Evolutionary conservation across 1,139 yeast species (phyloP).

Genomic region (Saccharomyces hybrid): DNA sequence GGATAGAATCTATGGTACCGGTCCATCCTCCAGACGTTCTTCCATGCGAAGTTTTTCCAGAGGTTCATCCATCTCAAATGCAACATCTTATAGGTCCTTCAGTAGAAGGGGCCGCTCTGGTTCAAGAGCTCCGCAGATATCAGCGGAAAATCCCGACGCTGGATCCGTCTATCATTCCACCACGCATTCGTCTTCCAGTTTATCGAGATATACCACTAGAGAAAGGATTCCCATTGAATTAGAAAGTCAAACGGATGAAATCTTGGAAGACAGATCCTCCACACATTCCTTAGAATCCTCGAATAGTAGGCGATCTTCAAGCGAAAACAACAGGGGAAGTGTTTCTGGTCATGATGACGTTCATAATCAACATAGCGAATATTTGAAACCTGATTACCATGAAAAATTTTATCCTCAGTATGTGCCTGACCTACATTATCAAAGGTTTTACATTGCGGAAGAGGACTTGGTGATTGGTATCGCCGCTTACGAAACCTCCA

Average conservation of each 20-base stretch:
- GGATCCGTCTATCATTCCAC: constrained; percentile 13
- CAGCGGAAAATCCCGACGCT: not conserved
- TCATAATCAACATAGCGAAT: constrained; percentile 26
- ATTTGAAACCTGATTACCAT: constrained; percentile 33
- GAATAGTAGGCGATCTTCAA: constrained; percentile 13
- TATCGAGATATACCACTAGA: constrained; percentile 36
- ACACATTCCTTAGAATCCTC: constrained; percentile 10
- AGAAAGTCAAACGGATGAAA: constrained; percentile 27
- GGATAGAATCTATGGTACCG: constrained; percentile 32
- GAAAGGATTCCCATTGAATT: constrained; percentile 38
- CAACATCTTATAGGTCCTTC: constrained; percentile 3
- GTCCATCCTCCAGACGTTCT: constrained; percentile 24
- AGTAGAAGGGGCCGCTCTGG: constrained; percentile 1
- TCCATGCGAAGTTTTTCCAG: constrained; percentile 20
- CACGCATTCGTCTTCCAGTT: constrained; percentile 31
- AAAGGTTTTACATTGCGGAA: constrained; percentile 86
- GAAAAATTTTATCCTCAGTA: constrained; percentile 38
- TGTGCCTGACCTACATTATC: constrained; percentile 46
- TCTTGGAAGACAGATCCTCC: constrained; percentile 17
- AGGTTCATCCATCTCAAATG: constrained; percentile 8
- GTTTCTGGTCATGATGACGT: constrained; percentile 20
- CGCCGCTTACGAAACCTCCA: constrained; percentile 71
- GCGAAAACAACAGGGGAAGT: constrained; percentile 21
- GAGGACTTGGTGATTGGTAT: constrained; percentile 91
- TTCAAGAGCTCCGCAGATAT: not conserved